phyloP scores from a whole-genome alignment of 169 alveolate genomes.

The Plasmodium inui region DNA sequence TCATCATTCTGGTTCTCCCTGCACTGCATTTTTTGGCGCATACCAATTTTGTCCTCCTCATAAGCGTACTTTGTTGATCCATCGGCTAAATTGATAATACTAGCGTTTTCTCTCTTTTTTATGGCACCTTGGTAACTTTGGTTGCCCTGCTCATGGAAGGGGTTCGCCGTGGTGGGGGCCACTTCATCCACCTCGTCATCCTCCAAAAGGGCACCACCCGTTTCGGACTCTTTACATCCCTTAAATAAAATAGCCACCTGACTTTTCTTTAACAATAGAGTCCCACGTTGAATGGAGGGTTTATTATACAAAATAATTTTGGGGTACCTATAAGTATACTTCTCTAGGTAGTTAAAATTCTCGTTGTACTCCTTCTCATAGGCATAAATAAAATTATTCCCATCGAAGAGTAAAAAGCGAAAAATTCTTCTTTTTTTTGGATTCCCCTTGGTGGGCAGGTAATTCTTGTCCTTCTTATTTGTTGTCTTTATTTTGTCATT shows the following conservation, averaged over 20 bases:
- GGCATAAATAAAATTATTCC: constrained; percentile 56
- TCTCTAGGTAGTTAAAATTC: constrained; percentile 64
- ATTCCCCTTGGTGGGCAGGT: neutral
- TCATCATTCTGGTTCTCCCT: neutral
- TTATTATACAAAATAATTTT: constrained; percentile 66
- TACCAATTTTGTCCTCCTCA: neutral
- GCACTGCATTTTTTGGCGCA: neutral
- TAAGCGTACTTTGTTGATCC: neutral
- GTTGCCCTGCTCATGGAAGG: neutral
- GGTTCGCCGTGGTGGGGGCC: neutral
- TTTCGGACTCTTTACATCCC: neutral
- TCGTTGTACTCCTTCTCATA: constrained; percentile 69
- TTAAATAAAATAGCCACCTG: constrained; percentile 55
- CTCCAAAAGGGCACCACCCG: neutral
- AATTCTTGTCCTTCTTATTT: constrained; percentile 5
- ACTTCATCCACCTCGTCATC: constrained; percentile 19
- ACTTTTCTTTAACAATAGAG: constrained; percentile 34
- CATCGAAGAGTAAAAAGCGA: constrained; percentile 76
- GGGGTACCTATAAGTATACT: constrained; percentile 44
- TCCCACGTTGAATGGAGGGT: constrained; percentile 63
- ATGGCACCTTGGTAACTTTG: neutral
- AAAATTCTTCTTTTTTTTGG: constrained; percentile 28
- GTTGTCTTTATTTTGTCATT: neutral
- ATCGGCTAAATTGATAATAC: neutral
- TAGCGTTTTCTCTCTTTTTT: neutral